Conservation (phyloP, 1,139 yeast genomes). For the Protomyces pachydermus region DNA sequence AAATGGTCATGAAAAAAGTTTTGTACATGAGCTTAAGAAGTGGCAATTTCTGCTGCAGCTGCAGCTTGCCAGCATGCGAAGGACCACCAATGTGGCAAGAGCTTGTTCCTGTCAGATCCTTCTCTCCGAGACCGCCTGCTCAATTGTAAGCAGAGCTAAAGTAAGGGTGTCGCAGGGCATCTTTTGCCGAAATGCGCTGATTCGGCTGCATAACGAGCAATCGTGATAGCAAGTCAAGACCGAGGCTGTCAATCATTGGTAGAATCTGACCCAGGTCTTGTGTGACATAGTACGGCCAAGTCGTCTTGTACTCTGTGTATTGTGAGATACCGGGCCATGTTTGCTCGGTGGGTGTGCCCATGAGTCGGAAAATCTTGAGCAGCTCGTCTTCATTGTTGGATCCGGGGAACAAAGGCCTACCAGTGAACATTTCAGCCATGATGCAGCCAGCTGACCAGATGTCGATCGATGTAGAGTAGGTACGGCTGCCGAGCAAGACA, state of each 20-base stretch:
- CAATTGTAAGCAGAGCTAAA: constrained; percentile 2
- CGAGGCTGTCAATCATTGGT: constrained; percentile 71
- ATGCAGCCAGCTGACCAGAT: constrained; percentile 99
- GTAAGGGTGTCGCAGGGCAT: constrained; percentile 51
- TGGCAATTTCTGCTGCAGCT: too few relatives aligned
- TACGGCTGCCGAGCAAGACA: constrained; percentile 87
- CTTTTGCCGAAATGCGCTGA: constrained; percentile 81
- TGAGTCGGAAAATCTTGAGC: constrained; percentile 61
- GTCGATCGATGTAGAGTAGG: constrained; percentile 92
- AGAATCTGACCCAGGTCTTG: constrained; percentile 75
- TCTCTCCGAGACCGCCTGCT: background rate
- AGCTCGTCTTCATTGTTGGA: constrained; percentile 93
- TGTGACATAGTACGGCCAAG: constrained; percentile 72
- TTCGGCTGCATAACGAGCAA: constrained; percentile 91
- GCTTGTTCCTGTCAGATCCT: too few relatives aligned
- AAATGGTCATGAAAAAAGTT: too few relatives aligned
- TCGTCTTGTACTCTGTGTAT: constrained; percentile 76
- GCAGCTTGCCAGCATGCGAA: too few relatives aligned
- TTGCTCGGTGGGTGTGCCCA: constrained; percentile 88
- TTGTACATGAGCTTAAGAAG: too few relatives aligned
- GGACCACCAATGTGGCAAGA: too few relatives aligned
- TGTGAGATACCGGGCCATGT: constrained; percentile 93
- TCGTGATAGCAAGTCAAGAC: constrained; percentile 69
- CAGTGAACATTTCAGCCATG: constrained; percentile 95
- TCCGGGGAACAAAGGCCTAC: constrained; percentile 96